These are phyloP conservation scores for Chrysanthemum lavandulifolium DNA, from an alignment of 129 eudicot genomes.

Conservation along the genomic window DNA sequence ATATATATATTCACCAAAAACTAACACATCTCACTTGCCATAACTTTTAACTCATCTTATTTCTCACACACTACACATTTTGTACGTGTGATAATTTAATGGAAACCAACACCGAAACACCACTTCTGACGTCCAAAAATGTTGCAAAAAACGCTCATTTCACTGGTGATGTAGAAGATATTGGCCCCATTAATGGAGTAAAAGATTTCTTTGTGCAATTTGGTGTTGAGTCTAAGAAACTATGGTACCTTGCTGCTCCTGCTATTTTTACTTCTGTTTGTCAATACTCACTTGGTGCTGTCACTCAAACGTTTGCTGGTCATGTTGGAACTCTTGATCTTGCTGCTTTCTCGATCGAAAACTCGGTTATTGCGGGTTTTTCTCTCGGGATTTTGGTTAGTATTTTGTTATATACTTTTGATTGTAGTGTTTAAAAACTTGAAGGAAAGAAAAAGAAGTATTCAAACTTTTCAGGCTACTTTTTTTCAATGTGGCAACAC, in stretches of 20 bases:
- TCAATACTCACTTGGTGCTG: constrained; percentile 57
- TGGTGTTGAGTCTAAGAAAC: constrained; percentile 44
- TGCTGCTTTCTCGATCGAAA: constrained; percentile 45
- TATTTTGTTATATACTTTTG: background rate
- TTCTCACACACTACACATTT: background rate
- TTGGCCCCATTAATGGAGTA: constrained; percentile 37
- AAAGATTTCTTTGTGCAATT: constrained; percentile 46
- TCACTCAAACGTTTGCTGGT: constrained; percentile 49
- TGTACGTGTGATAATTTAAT: constrained; percentile 19
- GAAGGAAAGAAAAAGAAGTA: too few species aligned
- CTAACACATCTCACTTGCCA: background rate
- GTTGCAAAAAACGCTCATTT: constrained; percentile 36
- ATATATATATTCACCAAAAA: too few species aligned
- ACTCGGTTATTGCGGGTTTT: constrained; percentile 56
- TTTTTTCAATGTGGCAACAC: too few species aligned
- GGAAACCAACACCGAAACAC: constrained; percentile 22
- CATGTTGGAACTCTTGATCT: constrained; percentile 46
- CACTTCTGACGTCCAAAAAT: constrained; percentile 25
- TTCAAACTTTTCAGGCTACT: too few species aligned
- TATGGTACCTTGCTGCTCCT: constrained; percentile 55
- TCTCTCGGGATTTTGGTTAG: constrained; percentile 68
- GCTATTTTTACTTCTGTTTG: constrained; percentile 48
- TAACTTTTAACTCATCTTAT: background rate
- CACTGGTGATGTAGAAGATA: constrained; percentile 41
- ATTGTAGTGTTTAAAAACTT: too few species aligned